phyloP scores from a whole-genome alignment of 139 green algal species.

The Tetradesmus obliquus region DNA sequence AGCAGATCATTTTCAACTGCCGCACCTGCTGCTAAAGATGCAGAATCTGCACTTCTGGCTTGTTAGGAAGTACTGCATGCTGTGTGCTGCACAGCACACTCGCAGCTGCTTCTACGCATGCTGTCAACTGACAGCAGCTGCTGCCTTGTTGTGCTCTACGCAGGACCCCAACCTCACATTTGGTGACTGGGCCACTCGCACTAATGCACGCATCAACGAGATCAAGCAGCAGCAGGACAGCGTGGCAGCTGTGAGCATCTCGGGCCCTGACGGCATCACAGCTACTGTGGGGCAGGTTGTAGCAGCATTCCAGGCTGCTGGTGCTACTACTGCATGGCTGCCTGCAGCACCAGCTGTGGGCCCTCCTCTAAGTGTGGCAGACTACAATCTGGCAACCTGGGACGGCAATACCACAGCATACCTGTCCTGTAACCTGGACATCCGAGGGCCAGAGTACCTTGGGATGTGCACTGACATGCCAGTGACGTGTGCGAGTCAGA shows the following conservation, averaged over 20 bases:
- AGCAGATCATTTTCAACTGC: too few species aligned
- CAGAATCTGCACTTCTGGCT: too few species aligned
- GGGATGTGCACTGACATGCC: slow-evolving; percentile 60
- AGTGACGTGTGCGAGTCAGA: slow-evolving; percentile 43
- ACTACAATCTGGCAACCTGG: slow-evolving; percentile 70
- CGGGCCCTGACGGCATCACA: background rate
- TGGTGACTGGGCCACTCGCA: slow-evolving; percentile 36
- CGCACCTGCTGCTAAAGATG: too few species aligned
- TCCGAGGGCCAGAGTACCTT: slow-evolving; percentile 64
- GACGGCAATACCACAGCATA: slow-evolving; percentile 66
- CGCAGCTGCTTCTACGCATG: too few species aligned
- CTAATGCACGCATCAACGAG: slow-evolving; percentile 49
- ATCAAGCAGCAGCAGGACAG: slow-evolving; percentile 43
- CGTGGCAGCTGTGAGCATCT: slow-evolving; percentile 17
- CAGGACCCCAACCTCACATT: slow-evolving; percentile 46
- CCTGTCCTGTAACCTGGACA: slow-evolving; percentile 61
- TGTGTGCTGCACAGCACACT: too few species aligned
- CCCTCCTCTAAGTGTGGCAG: background rate
- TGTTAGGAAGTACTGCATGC: too few species aligned
- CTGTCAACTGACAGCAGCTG: background rate
- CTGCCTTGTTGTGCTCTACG: background rate
- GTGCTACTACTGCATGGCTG: background rate
- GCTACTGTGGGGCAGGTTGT: background rate
- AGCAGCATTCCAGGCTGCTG: slow-evolving; percentile 20
- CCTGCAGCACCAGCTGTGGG: background rate